Evolutionary conservation across 2,329 filamentous ascomycete species (phyloP).

Genomic region (Epicoccum nigrum): DNA sequence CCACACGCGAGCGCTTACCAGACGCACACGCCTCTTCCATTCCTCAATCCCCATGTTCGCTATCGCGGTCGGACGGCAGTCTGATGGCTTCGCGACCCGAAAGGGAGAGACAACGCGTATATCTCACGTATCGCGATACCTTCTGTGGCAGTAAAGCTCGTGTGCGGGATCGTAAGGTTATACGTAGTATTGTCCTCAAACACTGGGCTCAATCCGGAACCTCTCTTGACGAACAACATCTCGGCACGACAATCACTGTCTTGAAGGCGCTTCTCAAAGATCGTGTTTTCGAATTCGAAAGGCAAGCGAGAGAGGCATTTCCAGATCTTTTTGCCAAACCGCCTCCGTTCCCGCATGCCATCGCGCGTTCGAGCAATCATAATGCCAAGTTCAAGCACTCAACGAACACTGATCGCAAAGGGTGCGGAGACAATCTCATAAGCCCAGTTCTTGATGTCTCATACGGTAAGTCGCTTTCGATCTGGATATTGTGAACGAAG

Average conservation of each 20-base stretch:
- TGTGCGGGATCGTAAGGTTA: neutral
- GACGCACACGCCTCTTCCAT: neutral
- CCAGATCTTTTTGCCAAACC: neutral
- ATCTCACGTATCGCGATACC: neutral
- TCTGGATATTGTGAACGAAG: neutral
- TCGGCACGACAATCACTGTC: neutral
- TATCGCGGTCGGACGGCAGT: neutral
- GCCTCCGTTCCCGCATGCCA: neutral
- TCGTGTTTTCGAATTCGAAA: neutral
- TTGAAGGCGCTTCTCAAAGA: slow-evolving; percentile 6
- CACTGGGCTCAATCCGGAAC: neutral
- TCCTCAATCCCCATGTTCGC: neutral
- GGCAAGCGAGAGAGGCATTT: neutral
- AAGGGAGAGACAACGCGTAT: neutral
- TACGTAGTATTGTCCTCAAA: neutral
- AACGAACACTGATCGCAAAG: neutral
- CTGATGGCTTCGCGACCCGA: neutral
- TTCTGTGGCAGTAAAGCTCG: slow-evolving; percentile 2
- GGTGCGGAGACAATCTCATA: neutral
- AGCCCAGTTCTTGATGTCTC: neutral
- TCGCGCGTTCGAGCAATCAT: neutral
- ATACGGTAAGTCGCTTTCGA: neutral
- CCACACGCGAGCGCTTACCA: neutral
- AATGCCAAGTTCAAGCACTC: neutral
- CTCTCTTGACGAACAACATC: neutral